Base-by-base conservation (phyloP, 768 basidiomycete genomes). In the Serendipita vermifera region DNA sequence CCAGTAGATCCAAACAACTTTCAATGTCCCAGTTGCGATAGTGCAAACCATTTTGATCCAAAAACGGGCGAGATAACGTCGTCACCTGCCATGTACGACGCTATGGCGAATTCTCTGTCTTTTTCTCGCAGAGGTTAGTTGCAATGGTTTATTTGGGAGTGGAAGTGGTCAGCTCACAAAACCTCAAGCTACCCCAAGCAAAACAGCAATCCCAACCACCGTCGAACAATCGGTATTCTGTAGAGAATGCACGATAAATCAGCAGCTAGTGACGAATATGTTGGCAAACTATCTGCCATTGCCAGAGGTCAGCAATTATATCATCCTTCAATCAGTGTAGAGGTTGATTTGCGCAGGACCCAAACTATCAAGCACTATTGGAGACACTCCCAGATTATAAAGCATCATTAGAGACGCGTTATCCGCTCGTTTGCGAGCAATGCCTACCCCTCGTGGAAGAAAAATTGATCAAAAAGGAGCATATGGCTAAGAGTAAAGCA, bases 231-330 rank as follows among this genome's bases (percentile, higher is more conserved):
- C 22, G 31, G 43, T 55, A 5, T 93, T 94, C 71, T 97, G 92
- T 69, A 82, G 85, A 62, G 80, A 79, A 5, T 96, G 93, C 67
- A 82, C 85, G 62, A 87, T 88, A n/a, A 97, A 97, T 68, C 92
- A 96, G 64, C 83, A 81, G 72, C 76, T 97, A 35, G 72, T 90
- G 55, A 72, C 87, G 59, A 88, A 91, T 67, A 77, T 97, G 56
- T 71, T 97, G 31, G 86, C 91, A 14, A 91, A 86, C 63, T 97
- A 93, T 67, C 76, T 94, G 0, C 91, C 91, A 7, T 70, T 79
- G 24, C 77, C 81, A n/a, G 76, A 78, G 58, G 90, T 90, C 64
- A 62, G 83, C 38, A 33, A 43, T 38, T n/a, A n/a, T 15, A 33
- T n/a, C 1, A n/a, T 38, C n/a, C 17, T 54, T 54, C 20, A 38